Conservation (phyloP, 2,329 filamentous ascomycete species). For the Sphaceloma murrayae region DNA sequence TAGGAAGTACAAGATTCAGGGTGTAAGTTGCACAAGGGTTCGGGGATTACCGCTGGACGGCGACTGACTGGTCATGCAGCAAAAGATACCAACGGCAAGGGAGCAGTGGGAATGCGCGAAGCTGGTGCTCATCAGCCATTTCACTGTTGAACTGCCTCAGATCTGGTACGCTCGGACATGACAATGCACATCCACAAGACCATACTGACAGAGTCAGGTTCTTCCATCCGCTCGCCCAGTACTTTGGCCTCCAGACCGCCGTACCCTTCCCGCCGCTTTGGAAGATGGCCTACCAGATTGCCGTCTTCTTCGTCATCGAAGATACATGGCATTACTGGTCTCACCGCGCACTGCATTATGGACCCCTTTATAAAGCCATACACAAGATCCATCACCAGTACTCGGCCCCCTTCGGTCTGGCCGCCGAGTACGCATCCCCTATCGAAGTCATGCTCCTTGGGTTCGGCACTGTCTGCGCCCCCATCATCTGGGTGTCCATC, state of each 20-base stretch:
- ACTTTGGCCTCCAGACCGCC: constrained; percentile 75
- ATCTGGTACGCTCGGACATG: constrained; percentile 56
- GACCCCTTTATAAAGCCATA: constrained; percentile 87
- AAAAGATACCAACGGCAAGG: constrained; percentile 81
- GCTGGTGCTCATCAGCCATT: constrained; percentile 87
- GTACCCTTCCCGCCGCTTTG: constrained; percentile 79
- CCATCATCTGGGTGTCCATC: constrained; percentile 72
- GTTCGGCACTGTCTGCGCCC: constrained; percentile 70
- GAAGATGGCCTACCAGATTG: constrained; percentile 86
- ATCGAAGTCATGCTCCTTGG: constrained; percentile 95
- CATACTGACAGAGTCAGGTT: constrained; percentile 41
- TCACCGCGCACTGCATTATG: constrained; percentile 88
- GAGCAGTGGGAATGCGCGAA: constrained; percentile 93
- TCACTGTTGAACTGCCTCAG: constrained; percentile 95
- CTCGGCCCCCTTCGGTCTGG: constrained; percentile 90
- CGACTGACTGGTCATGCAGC: constrained; percentile 31
- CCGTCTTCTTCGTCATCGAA: constrained; percentile 89
- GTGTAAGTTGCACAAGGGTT: constrained; percentile 42
- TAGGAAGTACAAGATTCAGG: constrained; percentile 90
- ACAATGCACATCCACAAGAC: constrained; percentile 12
- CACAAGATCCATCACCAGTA: constrained; percentile 99
- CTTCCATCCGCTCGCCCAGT: constrained; percentile 94
- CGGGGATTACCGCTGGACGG: neutral
- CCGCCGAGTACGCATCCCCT: constrained; percentile 93
- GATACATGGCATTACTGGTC: constrained; percentile 98